Conservation (phyloP, 1,284 basidiomycete genomes). For the Fomitopsis schrenkii region DNA sequence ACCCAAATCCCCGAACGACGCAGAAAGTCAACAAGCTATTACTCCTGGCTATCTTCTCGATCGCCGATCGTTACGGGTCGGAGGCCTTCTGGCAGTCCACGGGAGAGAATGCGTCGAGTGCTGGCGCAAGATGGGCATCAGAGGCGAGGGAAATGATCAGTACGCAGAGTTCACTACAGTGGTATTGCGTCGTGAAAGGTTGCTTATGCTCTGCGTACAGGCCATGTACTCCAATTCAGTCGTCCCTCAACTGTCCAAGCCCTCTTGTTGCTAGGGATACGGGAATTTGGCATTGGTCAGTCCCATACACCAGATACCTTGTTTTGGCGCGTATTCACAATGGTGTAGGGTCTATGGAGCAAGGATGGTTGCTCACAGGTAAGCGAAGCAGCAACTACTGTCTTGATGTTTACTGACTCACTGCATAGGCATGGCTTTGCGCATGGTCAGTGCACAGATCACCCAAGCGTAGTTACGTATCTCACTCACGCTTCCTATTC, state of each 20-base stretch:
- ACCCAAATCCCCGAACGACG: neutral
- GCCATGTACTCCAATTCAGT: slow-evolving; percentile 62
- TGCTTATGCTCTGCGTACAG: slow-evolving; percentile 29
- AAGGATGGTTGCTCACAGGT: slow-evolving; percentile 81
- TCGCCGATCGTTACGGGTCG: slow-evolving; percentile 68
- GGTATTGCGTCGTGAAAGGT: neutral
- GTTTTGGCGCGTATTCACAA: neutral
- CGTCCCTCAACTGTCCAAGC: slow-evolving; percentile 71
- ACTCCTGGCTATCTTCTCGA: slow-evolving; percentile 74
- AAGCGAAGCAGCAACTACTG: slow-evolving; percentile 17
- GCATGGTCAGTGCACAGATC: slow-evolving; percentile 50
- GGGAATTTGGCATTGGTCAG: slow-evolving; percentile 77
- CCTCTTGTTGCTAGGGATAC: slow-evolving; percentile 72
- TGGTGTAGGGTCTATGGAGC: slow-evolving; percentile 61
- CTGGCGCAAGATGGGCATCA: slow-evolving; percentile 63
- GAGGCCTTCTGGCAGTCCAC: slow-evolving; percentile 33
- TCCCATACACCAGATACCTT: neutral
- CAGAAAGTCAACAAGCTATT: slow-evolving; percentile 69
- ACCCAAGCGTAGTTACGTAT: neutral
- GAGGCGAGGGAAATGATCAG: slow-evolving; percentile 68
- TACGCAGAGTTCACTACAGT: slow-evolving; percentile 25
- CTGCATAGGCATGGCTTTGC: slow-evolving; percentile 62
- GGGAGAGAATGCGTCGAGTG: slow-evolving; percentile 56
- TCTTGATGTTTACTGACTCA: slow-evolving; percentile 11
- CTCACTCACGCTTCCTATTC: slow-evolving; percentile 3